Conservation (phyloP, 1,139 yeast genomes). For the Keqinozyma sinolaborantium region DNA sequence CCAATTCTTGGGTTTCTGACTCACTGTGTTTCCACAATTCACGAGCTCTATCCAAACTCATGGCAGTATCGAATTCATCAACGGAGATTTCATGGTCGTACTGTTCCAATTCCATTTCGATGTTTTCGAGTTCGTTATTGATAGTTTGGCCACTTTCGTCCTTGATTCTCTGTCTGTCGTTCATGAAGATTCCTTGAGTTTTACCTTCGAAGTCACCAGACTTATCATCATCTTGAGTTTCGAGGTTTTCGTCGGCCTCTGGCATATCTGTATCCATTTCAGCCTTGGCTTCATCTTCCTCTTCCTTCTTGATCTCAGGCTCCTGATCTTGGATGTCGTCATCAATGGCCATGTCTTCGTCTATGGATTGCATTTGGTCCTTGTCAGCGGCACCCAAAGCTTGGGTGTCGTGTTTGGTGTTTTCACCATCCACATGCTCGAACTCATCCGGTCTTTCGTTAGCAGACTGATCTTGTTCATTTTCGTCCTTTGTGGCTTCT, state of each 20-base stretch:
- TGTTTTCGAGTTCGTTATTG: constrained; percentile 17
- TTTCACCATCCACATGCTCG: constrained; percentile 86
- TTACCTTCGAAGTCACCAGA: constrained; percentile 51
- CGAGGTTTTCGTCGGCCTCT: constrained; percentile 19
- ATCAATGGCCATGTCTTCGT: constrained; percentile 86
- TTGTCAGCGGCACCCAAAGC: constrained; percentile 88
- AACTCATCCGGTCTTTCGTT: constrained; percentile 81
- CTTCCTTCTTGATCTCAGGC: constrained; percentile 18
- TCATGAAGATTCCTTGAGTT: constrained; percentile 50
- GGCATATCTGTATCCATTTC: constrained; percentile 27
- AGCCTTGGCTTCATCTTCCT: constrained; percentile 14
- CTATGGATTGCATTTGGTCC: constrained; percentile 73
- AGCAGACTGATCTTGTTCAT: constrained; percentile 47
- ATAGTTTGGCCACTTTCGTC: constrained; percentile 23
- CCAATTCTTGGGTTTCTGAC: constrained; percentile 76
- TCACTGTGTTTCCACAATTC: constrained; percentile 83
- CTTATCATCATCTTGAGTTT: constrained; percentile 20
- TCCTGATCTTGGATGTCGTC: constrained; percentile 40
- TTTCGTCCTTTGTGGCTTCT: constrained; percentile 46
- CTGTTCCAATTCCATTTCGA: constrained; percentile 12
- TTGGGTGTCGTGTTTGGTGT: constrained; percentile 74
- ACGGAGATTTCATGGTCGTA: constrained; percentile 27
- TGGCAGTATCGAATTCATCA: constrained; percentile 40
- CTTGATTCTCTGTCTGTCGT: constrained; percentile 35
- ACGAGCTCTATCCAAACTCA: constrained; percentile 64